Conservation (phyloP, 805 yeast species). For the Metschnikowia proteae region DNA sequence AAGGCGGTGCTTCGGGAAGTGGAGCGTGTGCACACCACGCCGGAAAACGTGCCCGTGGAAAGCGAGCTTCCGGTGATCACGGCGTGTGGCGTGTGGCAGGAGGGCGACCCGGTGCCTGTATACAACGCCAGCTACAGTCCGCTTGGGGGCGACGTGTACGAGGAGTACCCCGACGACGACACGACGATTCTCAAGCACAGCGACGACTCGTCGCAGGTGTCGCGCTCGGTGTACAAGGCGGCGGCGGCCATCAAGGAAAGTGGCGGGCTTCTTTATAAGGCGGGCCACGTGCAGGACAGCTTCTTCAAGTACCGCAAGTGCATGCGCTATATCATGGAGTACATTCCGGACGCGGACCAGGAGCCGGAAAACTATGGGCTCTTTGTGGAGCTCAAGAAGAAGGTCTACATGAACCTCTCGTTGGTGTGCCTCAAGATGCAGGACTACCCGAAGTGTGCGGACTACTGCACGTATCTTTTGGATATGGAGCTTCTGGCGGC, state of each 20-base stretch:
- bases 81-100: constrained; percentile 63
- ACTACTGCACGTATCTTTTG: constrained; percentile 53
- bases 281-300: constrained; percentile 49
- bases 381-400: constrained; percentile 50
- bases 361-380: constrained; percentile 50
- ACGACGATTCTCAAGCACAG: constrained; percentile 53
- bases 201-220: constrained; percentile 11
- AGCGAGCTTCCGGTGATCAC: constrained; percentile 43
- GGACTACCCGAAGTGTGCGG: constrained; percentile 47
- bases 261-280: constrained; percentile 58
- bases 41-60: constrained; percentile 42
- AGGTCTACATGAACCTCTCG: constrained; percentile 58
- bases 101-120: constrained; percentile 51
- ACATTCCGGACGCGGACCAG: constrained; percentile 63
- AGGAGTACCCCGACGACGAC: constrained; percentile 78
- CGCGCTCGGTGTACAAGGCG: constrained; percentile 49
- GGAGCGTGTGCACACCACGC: constrained; percentile 45
- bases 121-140: constrained; percentile 57
- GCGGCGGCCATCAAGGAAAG: constrained; percentile 59
- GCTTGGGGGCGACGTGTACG: constrained; percentile 67
- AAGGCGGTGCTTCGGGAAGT: constrained; percentile 66
- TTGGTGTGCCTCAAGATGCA: constrained; percentile 49
- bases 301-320: constrained; percentile 63
- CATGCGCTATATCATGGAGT: constrained; percentile 65
- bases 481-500: constrained; percentile 41